These are phyloP conservation scores for Citrus medica DNA, from an alignment of 345 rosid species.

Conservation along the genomic window DNA sequence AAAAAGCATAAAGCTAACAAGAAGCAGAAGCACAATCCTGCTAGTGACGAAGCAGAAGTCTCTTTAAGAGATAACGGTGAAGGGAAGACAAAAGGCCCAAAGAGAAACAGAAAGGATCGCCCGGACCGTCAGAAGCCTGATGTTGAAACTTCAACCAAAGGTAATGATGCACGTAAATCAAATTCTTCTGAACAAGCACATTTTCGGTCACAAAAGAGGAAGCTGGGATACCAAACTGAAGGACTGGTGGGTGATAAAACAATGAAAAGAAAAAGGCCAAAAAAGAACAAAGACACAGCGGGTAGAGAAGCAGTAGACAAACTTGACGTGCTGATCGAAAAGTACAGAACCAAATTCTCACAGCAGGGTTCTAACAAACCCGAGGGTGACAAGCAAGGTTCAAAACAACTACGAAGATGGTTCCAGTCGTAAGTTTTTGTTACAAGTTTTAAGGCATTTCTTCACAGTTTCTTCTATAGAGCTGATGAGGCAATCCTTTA, in stretches of 20 bases:
- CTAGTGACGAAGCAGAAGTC: slow-evolving; percentile 19
- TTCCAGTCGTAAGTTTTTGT: slow-evolving; percentile 38
- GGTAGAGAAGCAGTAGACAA: slow-evolving; percentile 54
- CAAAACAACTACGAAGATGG: slow-evolving; percentile 59
- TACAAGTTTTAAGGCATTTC: neutral
- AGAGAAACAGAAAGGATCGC: slow-evolving; percentile 19
- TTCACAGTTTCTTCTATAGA: neutral
- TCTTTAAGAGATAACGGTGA: slow-evolving; percentile 17
- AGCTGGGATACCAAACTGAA: slow-evolving; percentile 25
- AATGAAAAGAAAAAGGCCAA: slow-evolving; percentile 36
- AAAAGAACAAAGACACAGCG: slow-evolving; percentile 43
- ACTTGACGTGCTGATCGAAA: slow-evolving; percentile 68
- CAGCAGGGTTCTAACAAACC: slow-evolving; percentile 45
- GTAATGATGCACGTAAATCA: slow-evolving; percentile 6
- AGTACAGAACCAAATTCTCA: slow-evolving; percentile 63
- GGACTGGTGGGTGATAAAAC: slow-evolving; percentile 24
- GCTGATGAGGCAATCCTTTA: neutral
- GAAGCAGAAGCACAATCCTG: slow-evolving; percentile 34
- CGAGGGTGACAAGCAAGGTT: slow-evolving; percentile 38
- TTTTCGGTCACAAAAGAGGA: slow-evolving; percentile 35
- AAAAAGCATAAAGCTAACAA: slow-evolving; percentile 24
- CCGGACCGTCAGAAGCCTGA: slow-evolving; percentile 18
- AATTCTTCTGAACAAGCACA: slow-evolving; percentile 23
- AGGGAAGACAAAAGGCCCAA: slow-evolving; percentile 21
- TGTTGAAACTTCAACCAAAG: slow-evolving; percentile 17